These are phyloP conservation scores for Fagopyrum homotropicum DNA, from an alignment of 148 eudicot genomes.

Conservation along the genomic window DNA sequence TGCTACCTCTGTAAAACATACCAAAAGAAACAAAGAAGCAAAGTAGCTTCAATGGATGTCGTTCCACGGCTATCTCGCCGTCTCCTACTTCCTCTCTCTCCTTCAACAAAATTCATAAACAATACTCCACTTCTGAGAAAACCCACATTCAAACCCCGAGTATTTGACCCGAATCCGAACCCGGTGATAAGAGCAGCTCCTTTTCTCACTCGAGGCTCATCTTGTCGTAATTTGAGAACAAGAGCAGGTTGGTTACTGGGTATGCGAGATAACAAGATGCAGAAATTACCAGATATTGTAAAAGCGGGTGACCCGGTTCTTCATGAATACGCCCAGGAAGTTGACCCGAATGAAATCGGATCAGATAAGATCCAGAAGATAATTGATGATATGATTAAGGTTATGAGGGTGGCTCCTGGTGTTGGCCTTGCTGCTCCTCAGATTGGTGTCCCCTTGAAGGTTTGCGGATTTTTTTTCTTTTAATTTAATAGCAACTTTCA, in stretches of 20 bases:
- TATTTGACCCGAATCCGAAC: constrained; percentile 18
- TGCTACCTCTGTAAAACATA: neutral
- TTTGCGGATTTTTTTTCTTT: constrained; percentile 14
- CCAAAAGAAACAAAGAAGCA: neutral
- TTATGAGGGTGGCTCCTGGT: constrained; percentile 89
- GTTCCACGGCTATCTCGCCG: constrained; percentile 52
- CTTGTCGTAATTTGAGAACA: constrained; percentile 14
- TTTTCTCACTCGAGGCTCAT: constrained; percentile 20
- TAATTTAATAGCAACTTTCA: neutral
- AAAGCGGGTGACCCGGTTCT: constrained; percentile 99
- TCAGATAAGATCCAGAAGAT: constrained; percentile 72
- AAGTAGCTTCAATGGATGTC: constrained; percentile 41
- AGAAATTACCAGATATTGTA: constrained; percentile 48
- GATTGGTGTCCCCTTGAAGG: constrained; percentile 88
- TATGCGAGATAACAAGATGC: constrained; percentile 40
- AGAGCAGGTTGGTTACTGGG: constrained; percentile 77
- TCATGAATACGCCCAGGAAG: constrained; percentile 73
- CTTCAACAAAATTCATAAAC: constrained; percentile 21
- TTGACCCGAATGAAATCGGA: constrained; percentile 59
- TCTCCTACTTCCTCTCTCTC: constrained; percentile 24
- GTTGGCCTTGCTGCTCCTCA: constrained; percentile 99
- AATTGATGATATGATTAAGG: constrained; percentile 74
- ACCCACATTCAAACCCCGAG: constrained; percentile 15
- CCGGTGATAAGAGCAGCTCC: constrained; percentile 15
- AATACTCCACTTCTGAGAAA: constrained; percentile 17